phyloP scores from a whole-genome alignment of 164 flowering plant species.

The Magnolia sinica region DNA sequence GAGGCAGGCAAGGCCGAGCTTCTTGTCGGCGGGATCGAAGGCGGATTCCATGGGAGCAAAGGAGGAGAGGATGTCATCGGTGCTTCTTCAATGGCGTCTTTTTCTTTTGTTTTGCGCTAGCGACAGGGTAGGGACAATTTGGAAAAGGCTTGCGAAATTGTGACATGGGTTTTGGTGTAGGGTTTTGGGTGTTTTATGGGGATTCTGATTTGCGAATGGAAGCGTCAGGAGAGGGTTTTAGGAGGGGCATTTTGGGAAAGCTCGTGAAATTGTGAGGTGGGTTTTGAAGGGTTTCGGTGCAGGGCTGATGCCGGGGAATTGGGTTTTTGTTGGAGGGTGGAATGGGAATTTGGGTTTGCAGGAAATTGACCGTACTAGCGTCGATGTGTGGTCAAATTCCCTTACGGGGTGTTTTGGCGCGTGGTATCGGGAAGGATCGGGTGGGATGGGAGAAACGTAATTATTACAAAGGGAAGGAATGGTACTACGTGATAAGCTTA shows the following conservation, averaged over 20 bases:
- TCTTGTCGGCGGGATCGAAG: constrained; percentile 50
- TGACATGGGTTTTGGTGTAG: constrained; percentile 38
- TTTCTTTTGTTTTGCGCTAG: constrained; percentile 55
- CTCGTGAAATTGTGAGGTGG: neutral
- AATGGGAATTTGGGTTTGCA: no score
- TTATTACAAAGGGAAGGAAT: no score
- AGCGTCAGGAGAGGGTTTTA: neutral
- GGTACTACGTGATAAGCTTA: no score
- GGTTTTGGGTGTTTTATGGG: neutral
- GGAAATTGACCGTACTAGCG: no score
- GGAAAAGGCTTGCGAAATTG: constrained; percentile 45
- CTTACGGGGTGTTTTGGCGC: no score
- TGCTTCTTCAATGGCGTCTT: constrained; percentile 57
- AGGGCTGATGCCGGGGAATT: no score
- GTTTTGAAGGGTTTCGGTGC: no score
- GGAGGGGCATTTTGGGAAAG: neutral
- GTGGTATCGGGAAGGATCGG: no score
- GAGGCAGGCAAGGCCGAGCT: constrained; percentile 66
- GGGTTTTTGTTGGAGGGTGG: no score
- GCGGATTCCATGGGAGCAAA: constrained; percentile 57
- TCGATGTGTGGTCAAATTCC: no score
- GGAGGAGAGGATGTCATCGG: constrained; percentile 52
- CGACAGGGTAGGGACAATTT: constrained; percentile 47
- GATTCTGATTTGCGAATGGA: neutral
- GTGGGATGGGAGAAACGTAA: no score